phyloP scores from a whole-genome alignment of 2,329 filamentous ascomycete species.

The Apiospora koreana region DNA sequence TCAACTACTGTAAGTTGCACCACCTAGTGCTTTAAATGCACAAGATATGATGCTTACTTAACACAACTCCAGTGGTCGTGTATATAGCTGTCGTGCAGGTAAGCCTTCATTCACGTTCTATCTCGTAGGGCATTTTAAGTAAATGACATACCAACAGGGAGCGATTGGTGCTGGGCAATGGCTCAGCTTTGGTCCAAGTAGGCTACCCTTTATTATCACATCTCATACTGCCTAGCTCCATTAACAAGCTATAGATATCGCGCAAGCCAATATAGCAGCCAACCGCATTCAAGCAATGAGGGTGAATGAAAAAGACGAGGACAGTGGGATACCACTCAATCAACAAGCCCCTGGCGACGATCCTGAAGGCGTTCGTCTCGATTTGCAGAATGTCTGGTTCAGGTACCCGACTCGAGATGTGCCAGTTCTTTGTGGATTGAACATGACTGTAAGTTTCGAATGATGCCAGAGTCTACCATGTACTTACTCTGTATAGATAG shows the following conservation, averaged over 20 bases:
- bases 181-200: slow-evolving; percentile 64
- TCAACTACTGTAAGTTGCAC: slow-evolving; percentile 42
- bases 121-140: not conserved
- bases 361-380: slow-evolving; percentile 52
- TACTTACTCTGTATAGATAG: slow-evolving; percentile 40
- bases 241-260: slow-evolving; percentile 40
- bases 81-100: slow-evolving; percentile 62
- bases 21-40: fast-evolving
- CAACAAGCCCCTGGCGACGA: slow-evolving; percentile 38
- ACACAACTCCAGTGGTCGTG: slow-evolving; percentile 42
- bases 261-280: slow-evolving; percentile 58
- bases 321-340: slow-evolving; percentile 28
- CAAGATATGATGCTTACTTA: not conserved
- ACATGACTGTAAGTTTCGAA: slow-evolving; percentile 45
- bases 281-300: slow-evolving; percentile 57
- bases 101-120: not conserved
- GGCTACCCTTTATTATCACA: not conserved
- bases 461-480: not conserved
- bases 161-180: slow-evolving; percentile 68
- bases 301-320: slow-evolving; percentile 37
- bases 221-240: not conserved
- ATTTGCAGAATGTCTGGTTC: slow-evolving; percentile 59
- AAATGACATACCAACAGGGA: slow-evolving; percentile 32
- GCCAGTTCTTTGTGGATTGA: slow-evolving; percentile 60
- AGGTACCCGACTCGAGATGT: slow-evolving; percentile 60